phyloP scores from a whole-genome alignment of 495 filamentous ascomycete genomes.

The Aeminium ludgeri region DNA sequence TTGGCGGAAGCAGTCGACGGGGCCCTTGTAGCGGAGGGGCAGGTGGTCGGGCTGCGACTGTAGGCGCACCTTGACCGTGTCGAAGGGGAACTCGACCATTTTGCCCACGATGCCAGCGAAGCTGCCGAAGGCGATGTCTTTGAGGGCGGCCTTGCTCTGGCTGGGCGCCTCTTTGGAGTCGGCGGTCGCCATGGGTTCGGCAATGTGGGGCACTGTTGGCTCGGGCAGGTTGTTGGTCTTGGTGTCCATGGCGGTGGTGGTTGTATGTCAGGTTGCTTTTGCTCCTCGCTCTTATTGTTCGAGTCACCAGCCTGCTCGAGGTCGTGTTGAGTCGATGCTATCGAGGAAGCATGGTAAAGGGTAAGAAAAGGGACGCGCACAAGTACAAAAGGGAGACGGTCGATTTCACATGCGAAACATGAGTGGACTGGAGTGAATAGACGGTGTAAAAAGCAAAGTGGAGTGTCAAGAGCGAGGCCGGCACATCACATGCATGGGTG shows the following conservation, averaged over 20 bases:
- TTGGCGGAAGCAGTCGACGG: constrained; percentile 85
- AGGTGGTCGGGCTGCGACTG: constrained; percentile 70
- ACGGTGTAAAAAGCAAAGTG: not conserved
- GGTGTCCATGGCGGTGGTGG: not conserved
- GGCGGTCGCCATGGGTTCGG: not conserved
- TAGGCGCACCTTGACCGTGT: constrained; percentile 83
- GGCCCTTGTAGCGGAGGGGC: constrained; percentile 69
- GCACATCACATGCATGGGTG: not conserved
- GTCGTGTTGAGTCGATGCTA: constrained; percentile 5
- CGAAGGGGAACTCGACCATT: constrained; percentile 93
- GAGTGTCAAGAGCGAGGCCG: not conserved
- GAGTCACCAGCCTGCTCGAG: not conserved
- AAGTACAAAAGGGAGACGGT: too few species aligned
- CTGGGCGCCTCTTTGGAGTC: not conserved
- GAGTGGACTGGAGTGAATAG: not conserved
- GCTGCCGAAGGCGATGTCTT: constrained; percentile 26
- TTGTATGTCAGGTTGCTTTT: not conserved
- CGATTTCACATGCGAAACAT: too few species aligned
- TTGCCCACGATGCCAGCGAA: constrained; percentile 82
- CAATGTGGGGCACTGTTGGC: not conserved
- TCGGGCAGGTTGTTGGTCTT: not conserved
- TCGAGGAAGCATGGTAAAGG: constrained; percentile 19
- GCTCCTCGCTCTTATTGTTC: not conserved
- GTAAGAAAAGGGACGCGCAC: not conserved
- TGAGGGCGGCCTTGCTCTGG: constrained; percentile 20